Evolutionary conservation across 2,329 filamentous ascomycete species (phyloP).

Genomic region (Penicillium fuscoglaucum): DNA sequence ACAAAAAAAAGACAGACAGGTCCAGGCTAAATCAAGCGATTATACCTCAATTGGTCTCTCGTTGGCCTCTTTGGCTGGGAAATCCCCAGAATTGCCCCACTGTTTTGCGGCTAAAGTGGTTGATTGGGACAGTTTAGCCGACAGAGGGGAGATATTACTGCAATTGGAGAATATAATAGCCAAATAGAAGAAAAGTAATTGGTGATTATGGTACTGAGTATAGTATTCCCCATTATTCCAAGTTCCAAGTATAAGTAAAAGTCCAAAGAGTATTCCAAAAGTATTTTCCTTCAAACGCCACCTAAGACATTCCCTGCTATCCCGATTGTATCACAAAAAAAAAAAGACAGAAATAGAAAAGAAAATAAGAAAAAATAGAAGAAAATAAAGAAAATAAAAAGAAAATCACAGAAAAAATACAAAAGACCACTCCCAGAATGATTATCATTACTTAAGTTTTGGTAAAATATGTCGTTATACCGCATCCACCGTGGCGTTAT

Average conservation of each 20-base stretch:
- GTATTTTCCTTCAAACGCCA: background rate
- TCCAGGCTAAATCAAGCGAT: conserved; percentile 11
- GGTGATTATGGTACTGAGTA: background rate
- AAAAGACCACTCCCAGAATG: conserved; percentile 20
- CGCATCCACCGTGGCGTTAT: conserved; percentile 35
- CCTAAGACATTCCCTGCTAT: background rate
- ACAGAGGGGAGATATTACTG: background rate
- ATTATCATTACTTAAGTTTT: conserved; percentile 34
- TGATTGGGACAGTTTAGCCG: background rate
- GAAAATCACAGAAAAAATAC: conserved; percentile 15
- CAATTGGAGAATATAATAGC: background rate
- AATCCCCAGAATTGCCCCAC: conserved; percentile 8
- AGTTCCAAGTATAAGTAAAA: background rate
- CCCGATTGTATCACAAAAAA: background rate
- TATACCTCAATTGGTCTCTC: background rate
- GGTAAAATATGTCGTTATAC: conserved; percentile 25
- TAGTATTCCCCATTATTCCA: background rate
- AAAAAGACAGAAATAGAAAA: conserved; percentile 1
- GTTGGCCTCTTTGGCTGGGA: background rate
- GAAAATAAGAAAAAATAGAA: background rate
- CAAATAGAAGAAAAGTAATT: background rate
- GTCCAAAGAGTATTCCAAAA: background rate
- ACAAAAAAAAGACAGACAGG: background rate
- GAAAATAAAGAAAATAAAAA: conserved; percentile 3
- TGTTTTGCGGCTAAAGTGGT: conserved; percentile 14